phyloP scores from a whole-genome alignment of 1,139 yeast genomes.

The Taphrina flavorubra region DNA sequence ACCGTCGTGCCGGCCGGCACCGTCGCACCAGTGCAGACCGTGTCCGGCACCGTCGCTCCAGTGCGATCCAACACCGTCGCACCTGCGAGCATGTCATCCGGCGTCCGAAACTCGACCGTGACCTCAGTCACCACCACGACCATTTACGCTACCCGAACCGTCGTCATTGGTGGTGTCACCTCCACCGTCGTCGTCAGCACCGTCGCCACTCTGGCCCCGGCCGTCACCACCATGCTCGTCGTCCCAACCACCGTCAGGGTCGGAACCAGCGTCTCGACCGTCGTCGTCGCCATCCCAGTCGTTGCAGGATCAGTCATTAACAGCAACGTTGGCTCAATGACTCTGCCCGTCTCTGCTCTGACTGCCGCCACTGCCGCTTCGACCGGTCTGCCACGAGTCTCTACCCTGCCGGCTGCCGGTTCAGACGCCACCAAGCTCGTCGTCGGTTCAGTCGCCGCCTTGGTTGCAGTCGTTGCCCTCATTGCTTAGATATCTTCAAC shows the following conservation, averaged over 20 bases:
- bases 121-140: constrained; percentile 12
- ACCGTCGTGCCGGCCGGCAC: background rate
- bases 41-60: constrained; percentile 2
- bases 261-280: background rate
- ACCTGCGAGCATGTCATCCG: background rate
- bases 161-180: constrained; percentile 7
- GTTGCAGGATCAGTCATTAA: constrained; percentile 31
- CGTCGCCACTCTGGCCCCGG: constrained; percentile 7
- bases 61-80: background rate
- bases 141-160: constrained; percentile 31
- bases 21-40: background rate
- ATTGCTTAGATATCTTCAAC: constrained; percentile 8
- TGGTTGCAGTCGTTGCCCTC: constrained; percentile 27
- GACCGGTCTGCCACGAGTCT: constrained; percentile 24
- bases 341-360: constrained; percentile 11
- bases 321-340: constrained; percentile 17
- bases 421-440: constrained; percentile 26
- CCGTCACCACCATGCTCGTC: constrained; percentile 30
- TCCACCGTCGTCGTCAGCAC: constrained; percentile 23
- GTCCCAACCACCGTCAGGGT: constrained; percentile 22
- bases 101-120: constrained; percentile 7
- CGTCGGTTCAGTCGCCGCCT: constrained; percentile 27
- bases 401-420: constrained; percentile 23
- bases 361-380: background rate
- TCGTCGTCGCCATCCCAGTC: constrained; percentile 33